These are phyloP conservation scores for Bacterosira constricta DNA, from an alignment of 108 stramenopile species.

Conservation along the genomic window DNA sequence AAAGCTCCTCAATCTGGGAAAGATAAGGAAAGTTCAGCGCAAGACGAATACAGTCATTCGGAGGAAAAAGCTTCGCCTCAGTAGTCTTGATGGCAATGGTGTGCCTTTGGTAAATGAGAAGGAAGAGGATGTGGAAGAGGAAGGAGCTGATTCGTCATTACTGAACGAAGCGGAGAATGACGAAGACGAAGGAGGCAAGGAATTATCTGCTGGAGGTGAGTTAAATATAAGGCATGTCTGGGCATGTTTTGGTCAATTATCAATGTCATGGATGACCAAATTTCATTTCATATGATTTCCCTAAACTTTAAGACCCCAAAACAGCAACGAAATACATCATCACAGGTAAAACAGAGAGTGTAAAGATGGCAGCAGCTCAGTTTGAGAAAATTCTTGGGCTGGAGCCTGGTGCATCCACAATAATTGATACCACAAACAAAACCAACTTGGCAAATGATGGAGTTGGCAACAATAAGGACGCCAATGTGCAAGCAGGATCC, in stretches of 20 bases:
- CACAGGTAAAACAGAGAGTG: conserved; percentile 31
- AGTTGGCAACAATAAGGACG: not conserved
- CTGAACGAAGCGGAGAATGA: conserved; percentile 21
- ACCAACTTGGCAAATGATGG: not conserved
- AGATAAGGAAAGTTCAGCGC: conserved; percentile 25
- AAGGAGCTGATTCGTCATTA: conserved; percentile 12
- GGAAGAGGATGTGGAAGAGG: conserved; percentile 13
- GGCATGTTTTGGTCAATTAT: no score
- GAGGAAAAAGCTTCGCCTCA: conserved; percentile 17
- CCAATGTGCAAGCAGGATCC: not conserved
- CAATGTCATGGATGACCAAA: no score
- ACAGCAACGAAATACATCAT: conserved; percentile 34
- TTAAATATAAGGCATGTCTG: not conserved
- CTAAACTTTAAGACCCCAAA: no score
- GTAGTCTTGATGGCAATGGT: not conserved
- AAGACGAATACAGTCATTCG: conserved; percentile 43
- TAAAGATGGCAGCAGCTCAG: conserved; percentile 14
- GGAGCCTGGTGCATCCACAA: conserved; percentile 16
- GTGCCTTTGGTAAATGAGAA: conserved; percentile 3
- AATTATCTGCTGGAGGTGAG: not conserved
- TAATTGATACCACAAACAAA: conserved; percentile 8
- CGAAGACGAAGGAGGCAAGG: conserved; percentile 19
- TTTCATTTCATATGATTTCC: no score
- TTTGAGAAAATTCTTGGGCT: conserved; percentile 38
- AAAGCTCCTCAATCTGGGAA: conserved; percentile 13